These are phyloP conservation scores for Daldinia decipiens DNA, from an alignment of 495 filamentous ascomycete species.

Conservation along the genomic window DNA sequence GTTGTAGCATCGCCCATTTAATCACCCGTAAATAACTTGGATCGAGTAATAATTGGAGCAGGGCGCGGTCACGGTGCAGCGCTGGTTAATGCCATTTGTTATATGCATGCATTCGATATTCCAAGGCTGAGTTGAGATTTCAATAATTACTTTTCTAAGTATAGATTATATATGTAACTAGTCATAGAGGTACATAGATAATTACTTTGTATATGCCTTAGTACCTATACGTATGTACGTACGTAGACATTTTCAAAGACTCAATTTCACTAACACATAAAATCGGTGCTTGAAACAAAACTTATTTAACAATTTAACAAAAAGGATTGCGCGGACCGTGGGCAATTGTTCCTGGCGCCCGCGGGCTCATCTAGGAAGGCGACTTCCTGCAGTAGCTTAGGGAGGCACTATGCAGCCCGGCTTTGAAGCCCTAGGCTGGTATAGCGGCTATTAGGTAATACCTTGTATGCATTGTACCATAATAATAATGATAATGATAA, in stretches of 20 bases:
- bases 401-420: background rate
- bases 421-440: constrained; percentile 8
- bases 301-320: constrained; percentile 25
- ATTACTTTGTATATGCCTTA: no score
- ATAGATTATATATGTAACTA: background rate
- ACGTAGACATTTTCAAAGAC: background rate
- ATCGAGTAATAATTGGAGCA: constrained; percentile 1
- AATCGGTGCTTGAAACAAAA: constrained; percentile 28
- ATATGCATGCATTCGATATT: background rate
- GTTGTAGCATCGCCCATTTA: constrained; percentile 7
- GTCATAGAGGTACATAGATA: no score
- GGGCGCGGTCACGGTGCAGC: background rate
- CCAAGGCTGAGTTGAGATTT: background rate
- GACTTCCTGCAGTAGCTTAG: constrained; percentile 23
- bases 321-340: constrained; percentile 30
- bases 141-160: background rate
- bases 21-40: constrained; percentile 2
- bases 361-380: constrained; percentile 13
- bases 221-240: background rate
- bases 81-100: background rate
- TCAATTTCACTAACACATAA: background rate
- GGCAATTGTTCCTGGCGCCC: constrained; percentile 29
- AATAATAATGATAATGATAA: background rate
- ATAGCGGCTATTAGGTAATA: constrained; percentile 21
- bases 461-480: constrained; percentile 4